Percentiles rank a stretch among this genome's conserved stretches.
phyloP scores from a whole-genome alignment of 495 filamentous ascomycete species.

The Aspergillus asperescens region DNA sequence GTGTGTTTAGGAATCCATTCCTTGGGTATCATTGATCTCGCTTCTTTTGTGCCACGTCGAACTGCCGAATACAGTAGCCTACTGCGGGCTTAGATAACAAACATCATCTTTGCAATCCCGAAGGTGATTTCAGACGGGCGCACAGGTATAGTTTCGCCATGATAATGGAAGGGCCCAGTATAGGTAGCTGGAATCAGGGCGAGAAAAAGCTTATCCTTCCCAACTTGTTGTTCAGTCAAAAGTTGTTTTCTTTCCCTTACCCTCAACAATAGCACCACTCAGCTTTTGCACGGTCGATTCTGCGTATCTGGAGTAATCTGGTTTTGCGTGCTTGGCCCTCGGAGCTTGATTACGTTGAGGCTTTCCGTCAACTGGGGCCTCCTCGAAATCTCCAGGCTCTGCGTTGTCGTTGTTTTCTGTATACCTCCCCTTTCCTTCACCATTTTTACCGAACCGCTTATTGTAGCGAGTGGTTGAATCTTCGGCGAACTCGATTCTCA shows the following conservation, averaged over 20 bases:
- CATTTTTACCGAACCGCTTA: conserved; percentile 82
- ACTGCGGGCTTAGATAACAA: conserved; percentile 8
- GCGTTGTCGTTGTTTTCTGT: conserved; percentile 23
- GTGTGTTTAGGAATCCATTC: conserved; percentile 3
- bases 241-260: conserved; percentile 75
- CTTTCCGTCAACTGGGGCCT: conserved; percentile 21
- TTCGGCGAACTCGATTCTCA: conserved; percentile 91
- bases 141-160: neutral
- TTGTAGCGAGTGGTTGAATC: conserved; percentile 80
- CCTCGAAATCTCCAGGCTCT: conserved; percentile 15
- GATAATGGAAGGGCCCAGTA: neutral
- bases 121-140: neutral
- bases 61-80: neutral
- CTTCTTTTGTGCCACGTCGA: conserved; percentile 6
- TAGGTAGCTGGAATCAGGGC: neutral
- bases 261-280: conserved; percentile 72
- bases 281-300: conserved; percentile 48
- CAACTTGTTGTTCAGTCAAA: conserved; percentile 55
- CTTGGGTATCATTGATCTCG: conserved; percentile 8
- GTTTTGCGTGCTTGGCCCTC: conserved; percentile 24
- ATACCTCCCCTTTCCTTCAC: conserved; percentile 33
- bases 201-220: neutral
- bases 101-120: neutral
- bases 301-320: conserved; percentile 38
- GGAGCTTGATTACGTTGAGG: conserved; percentile 16